Base-by-base conservation (phyloP, 208 protist genomes). In the Trypanosoma boissoni region DNA sequence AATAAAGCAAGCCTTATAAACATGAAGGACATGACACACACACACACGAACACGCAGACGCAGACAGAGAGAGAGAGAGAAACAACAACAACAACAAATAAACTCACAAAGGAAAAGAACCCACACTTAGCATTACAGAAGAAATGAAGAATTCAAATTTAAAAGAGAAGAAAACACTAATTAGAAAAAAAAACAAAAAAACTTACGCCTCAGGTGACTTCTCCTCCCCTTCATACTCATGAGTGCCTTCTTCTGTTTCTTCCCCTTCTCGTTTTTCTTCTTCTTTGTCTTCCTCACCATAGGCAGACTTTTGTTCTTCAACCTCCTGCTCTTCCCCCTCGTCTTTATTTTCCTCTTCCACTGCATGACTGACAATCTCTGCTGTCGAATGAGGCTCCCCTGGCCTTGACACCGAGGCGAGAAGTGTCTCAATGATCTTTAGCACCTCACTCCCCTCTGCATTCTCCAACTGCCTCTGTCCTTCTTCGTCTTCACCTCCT, bases 241-340 rank as follows among this genome's bases (percentile, higher is more conserved):
- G 9, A 21, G 6, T 31, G 6, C 14, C 34, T 28, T 31, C 29
- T 37, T 45, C 45, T 36, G 16, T 27, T 32, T 52, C 58, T 5
- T 53, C 24, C 24, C 53, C 23, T 48, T 45, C 50, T 20, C 24
- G 20, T 43, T 45, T 23, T 39, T 53, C 58, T 21, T 42, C 31
- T 12, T 50, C 36, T n/a, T 50, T 14, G 26, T 6, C n/a, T n/a
- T n/a, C n/a, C n/a, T n/a, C n/a, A n/a, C n/a, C n/a, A n/a, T n/a
- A n/a, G n/a, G n/a, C n/a, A n/a, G n/a, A 6, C 44, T 50, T 14
- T 50, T 24, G 6, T 29, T 50, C 44, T 12, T 29, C 44, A 14
- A 14, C 44, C 14, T 50, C 14, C 9, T 24, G 9, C 21, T 24
- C 44, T 50, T 50, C 44, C n/a, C n/a, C n/a, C 44, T 24, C 44